Conservation (phyloP, 257 asterid species). For the Haberlea rhodopensis region DNA sequence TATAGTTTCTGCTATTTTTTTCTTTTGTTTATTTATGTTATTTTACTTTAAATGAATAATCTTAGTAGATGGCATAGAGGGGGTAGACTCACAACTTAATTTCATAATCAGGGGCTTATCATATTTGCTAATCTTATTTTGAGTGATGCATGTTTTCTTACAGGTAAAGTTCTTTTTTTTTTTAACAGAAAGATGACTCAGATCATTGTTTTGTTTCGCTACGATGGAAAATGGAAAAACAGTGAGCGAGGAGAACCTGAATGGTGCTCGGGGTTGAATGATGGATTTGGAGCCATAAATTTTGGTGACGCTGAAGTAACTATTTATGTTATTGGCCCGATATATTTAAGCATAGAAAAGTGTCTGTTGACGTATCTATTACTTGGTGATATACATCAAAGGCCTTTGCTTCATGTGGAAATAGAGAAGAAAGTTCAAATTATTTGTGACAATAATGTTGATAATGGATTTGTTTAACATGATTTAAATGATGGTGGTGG, state of each 20-base stretch:
- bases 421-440: not conserved
- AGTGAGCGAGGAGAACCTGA: not conserved
- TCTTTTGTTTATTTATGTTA: too few relatives aligned
- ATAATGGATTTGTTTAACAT: too few relatives aligned
- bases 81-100: too few relatives aligned
- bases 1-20: too few relatives aligned
- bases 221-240: not conserved
- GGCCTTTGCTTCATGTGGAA: not conserved
- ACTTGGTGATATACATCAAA: not conserved
- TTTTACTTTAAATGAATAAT: too few relatives aligned
- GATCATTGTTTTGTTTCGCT: too few relatives aligned
- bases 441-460: not conserved
- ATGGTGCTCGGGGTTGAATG: not conserved
- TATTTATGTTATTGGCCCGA: not conserved
- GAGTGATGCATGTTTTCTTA: too few relatives aligned
- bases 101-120: too few relatives aligned
- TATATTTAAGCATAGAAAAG: not conserved
- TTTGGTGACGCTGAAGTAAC: too few relatives aligned
- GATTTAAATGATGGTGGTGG: not conserved
- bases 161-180: too few relatives aligned
- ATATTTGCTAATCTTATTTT: too few relatives aligned
- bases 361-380: not conserved
- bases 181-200: not conserved
- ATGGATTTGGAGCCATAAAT: not conserved
- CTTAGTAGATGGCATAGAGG: too few relatives aligned